Conservation (phyloP, 805 yeast species). For the Starmerella sp. region DNA sequence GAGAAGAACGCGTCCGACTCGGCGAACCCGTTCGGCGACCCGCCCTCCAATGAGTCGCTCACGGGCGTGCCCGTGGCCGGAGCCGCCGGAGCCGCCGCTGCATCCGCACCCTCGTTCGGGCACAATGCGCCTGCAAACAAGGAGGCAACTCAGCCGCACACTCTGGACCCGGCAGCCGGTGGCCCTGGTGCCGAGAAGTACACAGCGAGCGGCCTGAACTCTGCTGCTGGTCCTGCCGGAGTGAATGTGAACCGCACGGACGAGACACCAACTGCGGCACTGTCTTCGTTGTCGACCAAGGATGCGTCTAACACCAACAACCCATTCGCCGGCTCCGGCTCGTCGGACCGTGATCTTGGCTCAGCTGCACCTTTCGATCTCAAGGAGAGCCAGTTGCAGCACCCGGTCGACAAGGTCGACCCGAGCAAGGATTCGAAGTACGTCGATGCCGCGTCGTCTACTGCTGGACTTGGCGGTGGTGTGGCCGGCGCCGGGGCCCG, state of each 20-base stretch:
- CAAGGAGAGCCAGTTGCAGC: background rate
- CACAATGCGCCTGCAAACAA: background rate
- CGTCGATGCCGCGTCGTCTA: no score
- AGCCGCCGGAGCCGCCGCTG: background rate
- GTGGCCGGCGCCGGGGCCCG: background rate
- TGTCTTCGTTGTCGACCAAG: background rate
- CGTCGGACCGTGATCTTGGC: background rate
- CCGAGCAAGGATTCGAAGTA: no score
- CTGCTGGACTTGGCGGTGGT: no score
- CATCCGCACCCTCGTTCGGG: background rate
- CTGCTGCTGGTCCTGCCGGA: background rate
- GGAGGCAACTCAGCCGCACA: background rate
- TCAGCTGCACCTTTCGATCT: background rate
- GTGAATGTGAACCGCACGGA: background rate
- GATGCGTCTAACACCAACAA: background rate
- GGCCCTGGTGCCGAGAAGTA: background rate
- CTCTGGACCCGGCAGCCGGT: background rate
- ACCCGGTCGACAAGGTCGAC: background rate
- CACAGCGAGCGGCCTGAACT: background rate
- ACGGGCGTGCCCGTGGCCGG: slow-evolving; percentile 1
- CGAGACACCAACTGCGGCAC: background rate
- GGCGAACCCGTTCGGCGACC: background rate
- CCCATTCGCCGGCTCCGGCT: background rate
- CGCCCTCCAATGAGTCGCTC: background rate
- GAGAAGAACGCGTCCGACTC: background rate